Percentiles rank a stretch among this genome's conserved stretches.
Conservation (phyloP, 164 flowering plant species). For the Buxus sempervirens region DNA sequence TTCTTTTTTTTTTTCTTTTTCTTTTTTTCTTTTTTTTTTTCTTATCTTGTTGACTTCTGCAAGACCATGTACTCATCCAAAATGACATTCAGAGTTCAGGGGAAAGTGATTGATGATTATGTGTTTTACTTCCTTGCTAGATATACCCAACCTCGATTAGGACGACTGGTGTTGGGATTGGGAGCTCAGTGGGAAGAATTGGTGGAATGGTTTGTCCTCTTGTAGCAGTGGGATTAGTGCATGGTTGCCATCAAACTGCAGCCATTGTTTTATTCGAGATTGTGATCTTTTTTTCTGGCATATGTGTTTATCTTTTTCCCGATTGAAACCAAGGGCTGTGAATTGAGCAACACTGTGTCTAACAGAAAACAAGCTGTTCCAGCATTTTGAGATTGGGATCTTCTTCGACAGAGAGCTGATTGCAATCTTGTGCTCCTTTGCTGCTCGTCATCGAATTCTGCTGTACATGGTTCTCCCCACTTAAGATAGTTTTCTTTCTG, state of each 20-base stretch:
- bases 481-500: no score
- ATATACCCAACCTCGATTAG: slow-evolving; percentile 76
- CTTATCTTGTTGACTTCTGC: no score
- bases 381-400: not conserved
- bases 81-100: not conserved
- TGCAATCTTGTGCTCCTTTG: no score
- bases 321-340: slow-evolving; percentile 67
- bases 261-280: slow-evolving; percentile 55
- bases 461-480: no score
- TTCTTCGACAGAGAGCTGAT: no score
- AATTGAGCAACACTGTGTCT: slow-evolving; percentile 50
- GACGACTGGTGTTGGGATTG: slow-evolving; percentile 69
- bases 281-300: slow-evolving; percentile 48
- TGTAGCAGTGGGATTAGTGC: slow-evolving; percentile 71
- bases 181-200: slow-evolving; percentile 67
- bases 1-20: no score
- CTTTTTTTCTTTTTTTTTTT: no score
- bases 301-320: slow-evolving; percentile 62
- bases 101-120: not conserved
- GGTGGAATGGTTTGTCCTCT: slow-evolving; percentile 87
- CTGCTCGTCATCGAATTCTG: no score
- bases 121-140: slow-evolving; percentile 26
- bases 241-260: slow-evolving; percentile 66
- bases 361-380: slow-evolving; percentile 3
- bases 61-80: not conserved